These are phyloP conservation scores for Aspergillus haitiensis DNA, from an alignment of 495 filamentous ascomycete species.

Conservation along the genomic window DNA sequence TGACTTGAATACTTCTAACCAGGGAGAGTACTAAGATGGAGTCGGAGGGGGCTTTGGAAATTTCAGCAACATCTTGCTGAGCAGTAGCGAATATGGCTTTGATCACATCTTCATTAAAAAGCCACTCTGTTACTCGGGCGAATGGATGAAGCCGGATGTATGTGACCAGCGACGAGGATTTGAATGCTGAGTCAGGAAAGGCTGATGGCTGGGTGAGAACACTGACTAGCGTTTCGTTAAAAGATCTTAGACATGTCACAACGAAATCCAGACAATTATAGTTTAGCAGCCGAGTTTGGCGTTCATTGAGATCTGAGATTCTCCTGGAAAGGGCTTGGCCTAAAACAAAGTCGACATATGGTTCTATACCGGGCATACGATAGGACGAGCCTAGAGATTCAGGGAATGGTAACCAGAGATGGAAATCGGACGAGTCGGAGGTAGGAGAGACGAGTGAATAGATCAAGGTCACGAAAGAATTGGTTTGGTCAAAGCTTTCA, in stretches of 20 bases:
- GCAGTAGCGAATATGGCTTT: slow-evolving; percentile 72
- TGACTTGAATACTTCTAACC: slow-evolving; percentile 72
- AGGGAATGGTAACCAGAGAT: slow-evolving; percentile 78
- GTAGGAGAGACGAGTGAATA: slow-evolving; percentile 65
- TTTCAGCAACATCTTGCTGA: slow-evolving; percentile 65
- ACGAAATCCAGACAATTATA: slow-evolving; percentile 80
- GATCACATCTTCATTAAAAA: slow-evolving; percentile 90
- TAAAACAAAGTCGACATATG: slow-evolving; percentile 86
- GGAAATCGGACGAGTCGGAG: slow-evolving; percentile 43
- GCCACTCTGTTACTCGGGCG: slow-evolving; percentile 90
- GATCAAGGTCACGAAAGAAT: slow-evolving; percentile 76
- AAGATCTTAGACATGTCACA: slow-evolving; percentile 68
- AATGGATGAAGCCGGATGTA: slow-evolving; percentile 91
- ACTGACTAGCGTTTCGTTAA: slow-evolving; percentile 89
- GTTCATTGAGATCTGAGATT: slow-evolving; percentile 54
- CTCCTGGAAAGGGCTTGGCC: slow-evolving; percentile 68
- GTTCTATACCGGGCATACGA: slow-evolving; percentile 83
- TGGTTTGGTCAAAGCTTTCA: slow-evolving; percentile 73
- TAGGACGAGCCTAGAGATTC: slow-evolving; percentile 78
- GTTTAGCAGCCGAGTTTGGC: slow-evolving; percentile 67
- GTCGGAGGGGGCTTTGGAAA: slow-evolving; percentile 64
- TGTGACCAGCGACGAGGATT: slow-evolving; percentile 64
- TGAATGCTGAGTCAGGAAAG: slow-evolving; percentile 68
- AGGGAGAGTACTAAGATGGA: slow-evolving; percentile 76
- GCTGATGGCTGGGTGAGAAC: slow-evolving; percentile 74